phyloP scores from a whole-genome alignment of 108 stramenopile genomes.

The Nitzschia sp. region DNA sequence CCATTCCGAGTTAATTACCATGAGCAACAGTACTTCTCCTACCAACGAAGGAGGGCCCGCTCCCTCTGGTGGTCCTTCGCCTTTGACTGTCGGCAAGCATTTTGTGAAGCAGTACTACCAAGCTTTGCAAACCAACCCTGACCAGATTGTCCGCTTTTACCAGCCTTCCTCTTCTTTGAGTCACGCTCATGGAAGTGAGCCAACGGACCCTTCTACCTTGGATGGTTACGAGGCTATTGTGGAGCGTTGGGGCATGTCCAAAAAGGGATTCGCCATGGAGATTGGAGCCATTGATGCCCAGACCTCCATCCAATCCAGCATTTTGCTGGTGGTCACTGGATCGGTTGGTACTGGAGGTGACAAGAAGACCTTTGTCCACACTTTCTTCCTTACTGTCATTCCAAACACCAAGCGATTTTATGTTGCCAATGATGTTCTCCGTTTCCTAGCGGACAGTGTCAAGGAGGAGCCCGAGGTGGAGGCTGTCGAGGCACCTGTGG shows the following conservation, averaged over 20 bases:
- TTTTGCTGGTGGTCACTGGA: constrained; percentile 78
- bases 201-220: constrained; percentile 40
- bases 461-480: constrained; percentile 8
- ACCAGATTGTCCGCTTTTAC: constrained; percentile 62
- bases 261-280: constrained; percentile 40
- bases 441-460: constrained; percentile 50
- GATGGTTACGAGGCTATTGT: constrained; percentile 20
- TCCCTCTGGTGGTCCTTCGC: constrained; percentile 41
- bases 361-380: constrained; percentile 67
- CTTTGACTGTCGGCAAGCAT: constrained; percentile 58
- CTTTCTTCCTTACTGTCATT: constrained; percentile 57
- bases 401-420: constrained; percentile 65
- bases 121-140: constrained; percentile 56
- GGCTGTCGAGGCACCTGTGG: constrained; percentile 1
- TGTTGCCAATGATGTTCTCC: constrained; percentile 77
- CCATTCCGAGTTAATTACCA: too few species aligned
- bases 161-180: constrained; percentile 48
- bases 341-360: constrained; percentile 30
- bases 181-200: constrained; percentile 53
- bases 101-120: constrained; percentile 86
- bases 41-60: background rate
- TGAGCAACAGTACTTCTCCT: constrained; percentile 2
- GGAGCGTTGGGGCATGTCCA: constrained; percentile 29
- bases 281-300: constrained; percentile 86
- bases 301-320: constrained; percentile 62